These are phyloP conservation scores for Lyophyllum decastes DNA, from an alignment of 768 basidiomycete species.

Conservation along the genomic window DNA sequence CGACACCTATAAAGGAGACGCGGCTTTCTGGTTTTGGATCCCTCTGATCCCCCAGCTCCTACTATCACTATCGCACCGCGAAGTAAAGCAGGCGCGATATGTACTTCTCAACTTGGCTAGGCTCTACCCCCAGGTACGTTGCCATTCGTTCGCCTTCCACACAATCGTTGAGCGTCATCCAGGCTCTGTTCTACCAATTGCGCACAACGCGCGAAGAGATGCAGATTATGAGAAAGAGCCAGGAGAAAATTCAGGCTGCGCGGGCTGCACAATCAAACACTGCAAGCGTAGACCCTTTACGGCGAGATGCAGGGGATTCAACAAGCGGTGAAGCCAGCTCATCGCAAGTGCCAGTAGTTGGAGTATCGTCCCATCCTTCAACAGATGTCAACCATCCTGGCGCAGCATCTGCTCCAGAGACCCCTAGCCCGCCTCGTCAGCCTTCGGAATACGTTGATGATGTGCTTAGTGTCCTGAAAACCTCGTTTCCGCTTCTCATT, in stretches of 20 bases:
- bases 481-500: conserved; percentile 91
- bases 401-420: conserved; percentile 18
- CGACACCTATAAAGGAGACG: conserved; percentile 94
- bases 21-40: conserved; percentile 99
- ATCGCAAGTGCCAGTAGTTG: conserved; percentile 17
- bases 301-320: conserved; percentile 30
- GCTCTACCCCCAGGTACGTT: conserved; percentile 83
- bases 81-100: conserved; percentile 90
- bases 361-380: conserved; percentile 6
- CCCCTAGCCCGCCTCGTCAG: conserved; percentile 49
- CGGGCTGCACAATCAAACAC: conserved; percentile 31
- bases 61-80: conserved; percentile 84
- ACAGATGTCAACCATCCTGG: conserved; percentile 17
- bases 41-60: conserved; percentile 94
- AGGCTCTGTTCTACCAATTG: conserved; percentile 95
- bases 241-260: conserved; percentile 40
- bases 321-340: conserved; percentile 21
- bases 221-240: conserved; percentile 40
- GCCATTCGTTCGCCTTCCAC: not conserved
- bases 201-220: conserved; percentile 65
- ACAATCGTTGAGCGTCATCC: conserved; percentile 10
- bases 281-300: conserved; percentile 28
- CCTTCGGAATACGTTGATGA: conserved; percentile 93
- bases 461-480: conserved; percentile 90
- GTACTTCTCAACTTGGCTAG: conserved; percentile 90